Evolutionary conservation across 768 basidiomycete species (phyloP).

Genomic region (Pleurotus cornucopiae): DNA sequence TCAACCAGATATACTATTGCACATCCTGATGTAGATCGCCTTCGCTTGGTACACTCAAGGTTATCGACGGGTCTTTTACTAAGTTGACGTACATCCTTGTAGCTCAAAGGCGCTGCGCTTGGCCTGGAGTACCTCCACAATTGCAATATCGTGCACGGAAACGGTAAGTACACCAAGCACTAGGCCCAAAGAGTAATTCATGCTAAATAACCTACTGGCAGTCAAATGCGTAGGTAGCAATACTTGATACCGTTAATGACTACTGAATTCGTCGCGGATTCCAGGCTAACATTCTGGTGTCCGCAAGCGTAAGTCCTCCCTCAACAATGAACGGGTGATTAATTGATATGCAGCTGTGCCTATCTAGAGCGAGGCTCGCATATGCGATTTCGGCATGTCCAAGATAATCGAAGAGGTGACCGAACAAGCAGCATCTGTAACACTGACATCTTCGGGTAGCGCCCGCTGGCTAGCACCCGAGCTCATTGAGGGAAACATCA

Average conservation of each 20-base stretch:
- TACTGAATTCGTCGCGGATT: constrained; percentile 2
- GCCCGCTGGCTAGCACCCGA: constrained; percentile 64
- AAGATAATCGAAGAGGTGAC: constrained; percentile 57
- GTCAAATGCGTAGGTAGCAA: constrained; percentile 55
- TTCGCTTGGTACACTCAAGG: constrained; percentile 33
- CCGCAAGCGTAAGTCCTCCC: constrained; percentile 32
- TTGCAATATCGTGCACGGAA: constrained; percentile 51
- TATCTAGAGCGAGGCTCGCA: constrained; percentile 45
- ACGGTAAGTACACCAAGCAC: constrained; percentile 36
- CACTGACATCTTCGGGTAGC: constrained; percentile 42
- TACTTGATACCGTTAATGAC: not conserved
- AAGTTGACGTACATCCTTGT: not conserved
- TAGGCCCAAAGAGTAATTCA: too few species aligned
- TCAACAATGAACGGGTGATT: not conserved
- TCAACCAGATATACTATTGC: constrained; percentile 17
- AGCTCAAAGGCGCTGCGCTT: constrained; percentile 51
- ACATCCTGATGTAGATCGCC: constrained; percentile 32
- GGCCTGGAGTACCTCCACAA: constrained; percentile 57
- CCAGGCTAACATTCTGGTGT: constrained; percentile 58
- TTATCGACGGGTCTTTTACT: not conserved
- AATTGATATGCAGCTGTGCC: constrained; percentile 1
- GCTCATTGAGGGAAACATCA: constrained; percentile 39
- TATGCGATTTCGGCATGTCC: constrained; percentile 64
- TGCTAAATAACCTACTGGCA: constrained; percentile 14
- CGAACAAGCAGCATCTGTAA: constrained; percentile 40